phyloP scores from a whole-genome alignment of 192 early-diverging fungal species.

The Entophlyctis luteolus region DNA sequence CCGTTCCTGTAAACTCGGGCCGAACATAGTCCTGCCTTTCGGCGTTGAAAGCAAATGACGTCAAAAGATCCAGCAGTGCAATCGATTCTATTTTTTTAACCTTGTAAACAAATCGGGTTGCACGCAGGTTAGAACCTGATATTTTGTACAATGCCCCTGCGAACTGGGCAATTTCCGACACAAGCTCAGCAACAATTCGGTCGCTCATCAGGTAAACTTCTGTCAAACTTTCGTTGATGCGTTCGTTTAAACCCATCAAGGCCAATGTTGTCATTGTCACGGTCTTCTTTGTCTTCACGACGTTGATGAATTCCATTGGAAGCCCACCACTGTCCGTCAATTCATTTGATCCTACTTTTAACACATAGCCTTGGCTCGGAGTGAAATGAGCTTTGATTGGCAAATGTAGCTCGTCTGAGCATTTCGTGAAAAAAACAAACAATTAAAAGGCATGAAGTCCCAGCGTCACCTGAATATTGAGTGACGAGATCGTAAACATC shows the following conservation, averaged over 20 bases:
- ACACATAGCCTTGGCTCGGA: slow-evolving; percentile 46
- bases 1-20: slow-evolving; percentile 74
- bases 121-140: slow-evolving; percentile 53
- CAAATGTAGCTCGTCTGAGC: slow-evolving; percentile 43
- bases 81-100: slow-evolving; percentile 36
- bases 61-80: slow-evolving; percentile 74
- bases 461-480: slow-evolving; percentile 38
- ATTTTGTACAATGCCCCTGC: slow-evolving; percentile 66
- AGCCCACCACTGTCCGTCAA: slow-evolving; percentile 39
- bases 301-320: slow-evolving; percentile 71
- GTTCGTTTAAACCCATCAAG: slow-evolving; percentile 75
- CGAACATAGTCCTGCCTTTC: slow-evolving; percentile 35
- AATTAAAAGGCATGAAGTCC: too few relatives aligned
- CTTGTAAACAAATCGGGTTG: background rate
- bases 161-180: slow-evolving; percentile 50
- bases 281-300: slow-evolving; percentile 58
- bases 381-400: slow-evolving; percentile 70
- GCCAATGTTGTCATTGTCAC: slow-evolving; percentile 73
- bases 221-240: slow-evolving; percentile 72
- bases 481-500: slow-evolving; percentile 65
- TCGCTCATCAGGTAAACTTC: slow-evolving; percentile 59
- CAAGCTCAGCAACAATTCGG: slow-evolving; percentile 48
- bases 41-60: slow-evolving; percentile 61
- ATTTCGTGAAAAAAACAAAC: background rate
- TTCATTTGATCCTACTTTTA: slow-evolving; percentile 48